Percentiles rank a stretch among this genome's conserved stretches.
Evolutionary conservation across 2,329 filamentous ascomycete genomes (phyloP).

Genomic region (Claviceps africana): DNA sequence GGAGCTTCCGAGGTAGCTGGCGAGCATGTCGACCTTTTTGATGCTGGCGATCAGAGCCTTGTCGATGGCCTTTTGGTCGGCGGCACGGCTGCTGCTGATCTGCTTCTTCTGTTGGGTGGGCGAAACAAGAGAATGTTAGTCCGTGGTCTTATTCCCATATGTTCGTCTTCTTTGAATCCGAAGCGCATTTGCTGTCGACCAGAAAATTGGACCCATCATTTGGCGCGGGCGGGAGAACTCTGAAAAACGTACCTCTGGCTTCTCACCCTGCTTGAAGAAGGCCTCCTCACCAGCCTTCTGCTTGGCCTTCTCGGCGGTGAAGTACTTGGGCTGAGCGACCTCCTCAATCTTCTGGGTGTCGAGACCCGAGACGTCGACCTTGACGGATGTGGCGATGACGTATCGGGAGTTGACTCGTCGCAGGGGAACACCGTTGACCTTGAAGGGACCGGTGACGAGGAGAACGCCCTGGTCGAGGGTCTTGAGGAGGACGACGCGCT

Average conservation of each 20-base stretch:
- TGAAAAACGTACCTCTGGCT: slow-evolving; percentile 63
- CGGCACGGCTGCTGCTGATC: slow-evolving; percentile 77
- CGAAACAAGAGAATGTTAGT: neutral
- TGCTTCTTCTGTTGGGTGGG: slow-evolving; percentile 70
- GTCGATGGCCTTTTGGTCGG: slow-evolving; percentile 97
- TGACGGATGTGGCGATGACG: slow-evolving; percentile 80
- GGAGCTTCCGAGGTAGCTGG: slow-evolving; percentile 84
- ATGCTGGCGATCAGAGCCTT: slow-evolving; percentile 88
- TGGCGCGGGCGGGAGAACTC: no score
- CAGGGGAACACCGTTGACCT: slow-evolving; percentile 98
- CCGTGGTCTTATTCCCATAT: neutral
- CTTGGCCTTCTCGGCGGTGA: slow-evolving; percentile 85
- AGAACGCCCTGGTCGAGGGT: slow-evolving; percentile 93
- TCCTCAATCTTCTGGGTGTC: slow-evolving; percentile 83
- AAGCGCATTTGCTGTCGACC: no score
- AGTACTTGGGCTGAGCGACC: slow-evolving; percentile 70
- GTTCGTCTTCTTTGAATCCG: no score
- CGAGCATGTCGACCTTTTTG: slow-evolving; percentile 95
- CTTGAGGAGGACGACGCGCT: slow-evolving; percentile 99
- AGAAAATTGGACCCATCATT: no score
- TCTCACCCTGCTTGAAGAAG: slow-evolving; percentile 99
- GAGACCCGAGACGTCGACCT: slow-evolving; percentile 71
- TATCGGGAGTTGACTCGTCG: slow-evolving; percentile 88
- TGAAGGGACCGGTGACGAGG: slow-evolving; percentile 98
- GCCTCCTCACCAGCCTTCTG: slow-evolving; percentile 96